phyloP scores from a whole-genome alignment of 225 moss, liverwort and hornwort species.

The Asterella californica region DNA sequence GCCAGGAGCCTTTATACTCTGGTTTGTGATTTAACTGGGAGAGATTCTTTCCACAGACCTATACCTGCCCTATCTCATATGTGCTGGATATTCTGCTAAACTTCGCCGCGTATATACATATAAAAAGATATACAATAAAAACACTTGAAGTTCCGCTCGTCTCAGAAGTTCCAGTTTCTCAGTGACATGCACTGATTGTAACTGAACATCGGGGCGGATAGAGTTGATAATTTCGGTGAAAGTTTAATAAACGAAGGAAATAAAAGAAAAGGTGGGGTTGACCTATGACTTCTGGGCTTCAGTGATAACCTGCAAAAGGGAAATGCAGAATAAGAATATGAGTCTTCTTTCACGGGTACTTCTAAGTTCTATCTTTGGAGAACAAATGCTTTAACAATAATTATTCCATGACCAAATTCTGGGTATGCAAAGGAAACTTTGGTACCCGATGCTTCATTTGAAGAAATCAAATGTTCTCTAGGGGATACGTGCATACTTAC shows the following conservation, averaged over 20 bases:
- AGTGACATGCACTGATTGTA: constrained; percentile 15
- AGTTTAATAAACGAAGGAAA: constrained; percentile 20
- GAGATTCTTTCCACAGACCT: too few relatives aligned
- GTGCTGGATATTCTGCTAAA: too few relatives aligned
- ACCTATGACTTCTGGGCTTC: not conserved
- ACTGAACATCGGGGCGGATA: constrained; percentile 17
- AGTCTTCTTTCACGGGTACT: not conserved
- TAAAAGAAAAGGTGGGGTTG: constrained; percentile 15
- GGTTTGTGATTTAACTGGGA: too few relatives aligned
- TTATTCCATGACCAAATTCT: not conserved
- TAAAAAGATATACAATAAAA: too few relatives aligned
- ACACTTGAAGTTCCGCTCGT: not conserved
- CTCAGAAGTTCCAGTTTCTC: constrained; percentile 21
- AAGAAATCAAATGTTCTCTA: too few relatives aligned
- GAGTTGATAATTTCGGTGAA: constrained; percentile 3
- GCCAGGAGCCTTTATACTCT: too few relatives aligned
- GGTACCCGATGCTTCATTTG: too few relatives aligned
- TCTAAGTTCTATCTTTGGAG: too few relatives aligned
- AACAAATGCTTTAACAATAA: not conserved
- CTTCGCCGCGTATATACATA: too few relatives aligned
- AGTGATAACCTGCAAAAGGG: constrained; percentile 1
- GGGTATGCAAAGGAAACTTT: not conserved
- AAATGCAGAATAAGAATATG: not conserved
- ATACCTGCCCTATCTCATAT: too few relatives aligned
- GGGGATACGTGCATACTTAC: too few relatives aligned